Conservation (phyloP, 2,329 filamentous ascomycete species). For the Monilinia fructicola region DNA sequence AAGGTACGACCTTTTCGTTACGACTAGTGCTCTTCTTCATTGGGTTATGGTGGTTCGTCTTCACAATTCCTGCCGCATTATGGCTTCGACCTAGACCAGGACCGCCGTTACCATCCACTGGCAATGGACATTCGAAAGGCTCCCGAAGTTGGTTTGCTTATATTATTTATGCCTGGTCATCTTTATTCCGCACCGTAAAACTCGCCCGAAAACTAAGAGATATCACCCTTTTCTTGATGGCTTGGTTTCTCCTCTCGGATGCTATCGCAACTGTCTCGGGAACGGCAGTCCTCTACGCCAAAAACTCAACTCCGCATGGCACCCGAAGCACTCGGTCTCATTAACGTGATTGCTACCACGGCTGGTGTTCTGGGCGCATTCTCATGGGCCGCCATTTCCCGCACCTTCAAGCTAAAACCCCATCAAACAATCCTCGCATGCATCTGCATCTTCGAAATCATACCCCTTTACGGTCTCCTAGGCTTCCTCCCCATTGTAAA, state of each 20-base stretch:
- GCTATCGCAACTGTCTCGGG: slow-evolving; percentile 91
- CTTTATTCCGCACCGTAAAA: slow-evolving; percentile 74
- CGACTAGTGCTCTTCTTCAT: slow-evolving; percentile 84
- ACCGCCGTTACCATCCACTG: slow-evolving; percentile 63
- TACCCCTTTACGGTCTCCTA: slow-evolving; percentile 85
- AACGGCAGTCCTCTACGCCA: slow-evolving; percentile 92
- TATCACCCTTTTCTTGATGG: slow-evolving; percentile 73
- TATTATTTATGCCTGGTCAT: slow-evolving; percentile 79
- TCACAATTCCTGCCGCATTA: slow-evolving; percentile 82
- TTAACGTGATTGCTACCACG: slow-evolving; percentile 86
- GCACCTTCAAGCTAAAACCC: slow-evolving; percentile 66
- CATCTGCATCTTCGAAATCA: slow-evolving; percentile 84
- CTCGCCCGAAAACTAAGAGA: slow-evolving; percentile 71
- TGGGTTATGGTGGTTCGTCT: slow-evolving; percentile 88
- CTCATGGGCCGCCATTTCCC: slow-evolving; percentile 78
- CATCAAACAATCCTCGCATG: slow-evolving; percentile 87
- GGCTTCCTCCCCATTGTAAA: slow-evolving; percentile 82
- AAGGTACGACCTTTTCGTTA: slow-evolving; percentile 80
- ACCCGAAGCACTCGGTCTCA: slow-evolving; percentile 81
- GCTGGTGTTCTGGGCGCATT: slow-evolving; percentile 86
- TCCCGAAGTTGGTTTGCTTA: slow-evolving; percentile 62
- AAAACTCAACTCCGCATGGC: slow-evolving; percentile 92
- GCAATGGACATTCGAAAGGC: slow-evolving; percentile 27
- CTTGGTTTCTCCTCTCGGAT: slow-evolving; percentile 93
- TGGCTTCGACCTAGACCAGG: slow-evolving; percentile 89